Base-by-base conservation (phyloP, 805 yeast genomes). In the Starmera amethionina region DNA sequence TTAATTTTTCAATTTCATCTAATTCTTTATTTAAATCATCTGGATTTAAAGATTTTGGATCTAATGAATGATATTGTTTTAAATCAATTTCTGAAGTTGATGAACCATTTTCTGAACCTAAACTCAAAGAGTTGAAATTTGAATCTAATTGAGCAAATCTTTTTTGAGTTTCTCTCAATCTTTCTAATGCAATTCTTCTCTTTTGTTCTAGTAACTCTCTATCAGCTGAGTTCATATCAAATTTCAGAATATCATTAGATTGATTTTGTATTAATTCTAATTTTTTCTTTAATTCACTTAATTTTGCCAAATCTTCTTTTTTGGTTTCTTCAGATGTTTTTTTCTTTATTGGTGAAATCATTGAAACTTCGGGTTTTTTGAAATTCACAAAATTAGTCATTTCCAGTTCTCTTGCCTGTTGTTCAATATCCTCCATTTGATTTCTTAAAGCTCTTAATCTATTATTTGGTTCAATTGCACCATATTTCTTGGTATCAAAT, bases 371-470 rank as follows among this genome's bases (percentile, higher is more conserved):
- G 28, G 37, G 42, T 43, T 39, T 55, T 46, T 45, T 62, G 48
- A 41, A 46, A 29, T 77, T 84, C 25, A 74, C 80, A 51, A 86
- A 88, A 48, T 87, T 93, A 16, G 84, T 82, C 74, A 77, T 80
- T 56, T 90, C 97, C 43, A 90, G 68, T 52, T 82, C 84, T 44
- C 94, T 66, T 0, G 96, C 96, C 64, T 85, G 84, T 37, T 75
- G 73, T 55, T 85, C 95, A 40, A 89, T 69, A 46, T 76, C 80
- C 43, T 84, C 94, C 95, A 87, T 87, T 55, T 81, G 74, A 50
- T 81, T 85, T 41, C 96, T 69, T 50, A 89, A 67, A 35, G 76
- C 79, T 44, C 93, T 70, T 39, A 88, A 62, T 47, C 90, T 67
- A 3, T 82, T 73, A 50, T 82, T 82, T 4, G 96, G 95, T 55